Conservation (phyloP, 148 eudicot species). For the Silene conica region DNA sequence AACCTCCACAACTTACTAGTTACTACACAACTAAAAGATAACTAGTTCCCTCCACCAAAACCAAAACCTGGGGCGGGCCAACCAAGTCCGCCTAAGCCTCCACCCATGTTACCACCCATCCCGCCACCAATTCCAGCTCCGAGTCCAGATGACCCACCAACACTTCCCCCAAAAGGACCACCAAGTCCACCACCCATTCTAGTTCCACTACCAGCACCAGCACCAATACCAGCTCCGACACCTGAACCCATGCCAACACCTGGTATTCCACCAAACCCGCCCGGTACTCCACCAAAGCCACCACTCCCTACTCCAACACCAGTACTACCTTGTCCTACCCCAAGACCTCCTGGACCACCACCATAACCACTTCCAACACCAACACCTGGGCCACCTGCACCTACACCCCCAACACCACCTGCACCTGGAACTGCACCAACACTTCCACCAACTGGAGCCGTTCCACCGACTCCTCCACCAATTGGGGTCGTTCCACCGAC, state of each 20-base stretch:
- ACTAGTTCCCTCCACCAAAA: conserved; percentile 14
- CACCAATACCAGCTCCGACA: conserved; percentile 23
- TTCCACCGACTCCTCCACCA: not conserved
- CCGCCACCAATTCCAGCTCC: conserved; percentile 12
- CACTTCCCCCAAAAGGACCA: conserved; percentile 5
- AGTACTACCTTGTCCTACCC: conserved; percentile 11
- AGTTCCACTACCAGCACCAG: conserved; percentile 19
- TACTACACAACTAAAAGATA: no score
- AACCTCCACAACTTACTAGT: no score
- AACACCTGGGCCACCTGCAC: conserved; percentile 12
- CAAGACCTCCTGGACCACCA: conserved; percentile 6
- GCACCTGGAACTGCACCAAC: not conserved
- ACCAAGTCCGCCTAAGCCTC: conserved; percentile 11
- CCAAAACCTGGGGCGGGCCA: conserved; percentile 12
- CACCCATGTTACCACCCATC: conserved; percentile 1
- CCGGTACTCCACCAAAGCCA: conserved; percentile 8
- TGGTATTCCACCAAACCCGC: conserved; percentile 10
- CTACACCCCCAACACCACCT: conserved; percentile 4
- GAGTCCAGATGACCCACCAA: not conserved
- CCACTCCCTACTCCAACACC: conserved; percentile 11
- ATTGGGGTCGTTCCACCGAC: not conserved
- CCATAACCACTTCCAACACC: conserved; percentile 12
- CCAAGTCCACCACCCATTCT: conserved; percentile 25
- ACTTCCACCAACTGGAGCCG: conserved; percentile 1
- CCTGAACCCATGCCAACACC: conserved; percentile 27